Base-by-base conservation (phyloP, 495 filamentous ascomycete genomes). In the Aspergillus steynii region DNA sequence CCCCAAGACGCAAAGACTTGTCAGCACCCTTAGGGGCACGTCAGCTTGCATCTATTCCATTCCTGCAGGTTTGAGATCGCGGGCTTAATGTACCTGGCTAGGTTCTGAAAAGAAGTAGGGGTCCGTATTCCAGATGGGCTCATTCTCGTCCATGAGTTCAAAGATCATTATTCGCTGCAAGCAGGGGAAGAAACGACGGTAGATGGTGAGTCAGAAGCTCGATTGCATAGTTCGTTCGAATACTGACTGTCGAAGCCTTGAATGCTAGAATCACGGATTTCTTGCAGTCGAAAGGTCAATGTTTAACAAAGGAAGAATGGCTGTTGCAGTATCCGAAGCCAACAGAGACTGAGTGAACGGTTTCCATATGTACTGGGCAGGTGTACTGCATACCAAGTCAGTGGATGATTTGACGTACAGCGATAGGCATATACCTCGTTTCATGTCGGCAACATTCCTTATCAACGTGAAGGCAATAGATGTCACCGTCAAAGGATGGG, bases 121-220 rank as follows among this genome's bases (percentile, higher is more conserved):
- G 3, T 8, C 7, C 1, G 0, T n/a, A 8, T 53, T 28, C 51
- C 51, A n/a, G 29, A 53, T n/a, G 29, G 32, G 6, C 51, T 53
- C 1, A 53, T 53, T 53, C 51, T 53, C 29, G 29, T 53, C 12
- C 51, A 53, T 31, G 27, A 53, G n/a, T 53, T 53, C 29, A 29
- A n/a, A 7, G 51, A 53, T n/a, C 51, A 53, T 53, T 31, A 53
- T n/a, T 53, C 51, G 1, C 15, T 53, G 51, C 51, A 53, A 6
- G 26, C 51, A 1, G 1, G 29, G 8, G 29, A 53, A 28, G 51
- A 53, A 4, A 53, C 32, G 28, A 31, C 29, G 6, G 51, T 53
- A 6, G 51, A 53, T n/a, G 51, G 51, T 53, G 15, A 53, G 27
- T n/a, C 14, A n/a, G 9, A 14, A 27, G 15, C 1, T 31, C 32